Evolutionary conservation across 2,329 filamentous ascomycete genomes (phyloP).

Genomic region (Arthrobotrys musiformis): DNA sequence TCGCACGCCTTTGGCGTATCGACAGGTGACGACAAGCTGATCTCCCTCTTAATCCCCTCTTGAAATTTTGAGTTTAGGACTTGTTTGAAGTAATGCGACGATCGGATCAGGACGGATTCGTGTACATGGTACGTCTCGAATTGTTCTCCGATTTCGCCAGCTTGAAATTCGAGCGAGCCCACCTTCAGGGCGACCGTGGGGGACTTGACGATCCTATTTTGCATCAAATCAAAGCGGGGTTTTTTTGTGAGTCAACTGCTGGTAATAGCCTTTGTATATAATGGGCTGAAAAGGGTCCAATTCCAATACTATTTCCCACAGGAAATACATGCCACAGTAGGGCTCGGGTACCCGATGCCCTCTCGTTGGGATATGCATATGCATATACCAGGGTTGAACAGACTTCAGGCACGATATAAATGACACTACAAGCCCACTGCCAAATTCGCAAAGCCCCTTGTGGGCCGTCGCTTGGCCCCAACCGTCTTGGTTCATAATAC

Average conservation of each 20-base stretch:
- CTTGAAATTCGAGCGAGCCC: background rate
- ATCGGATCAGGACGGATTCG: background rate
- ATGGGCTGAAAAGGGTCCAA: no score
- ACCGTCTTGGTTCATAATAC: no score
- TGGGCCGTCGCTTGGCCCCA: no score
- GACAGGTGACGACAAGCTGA: background rate
- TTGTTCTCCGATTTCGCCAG: background rate
- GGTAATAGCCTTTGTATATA: background rate
- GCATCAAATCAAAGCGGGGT: background rate
- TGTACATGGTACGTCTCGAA: background rate
- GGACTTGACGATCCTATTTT: background rate
- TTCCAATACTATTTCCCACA: no score
- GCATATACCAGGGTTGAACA: background rate
- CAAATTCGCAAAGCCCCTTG: no score
- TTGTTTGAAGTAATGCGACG: conserved; percentile 1
- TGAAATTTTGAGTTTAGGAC: background rate
- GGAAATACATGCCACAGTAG: no score
- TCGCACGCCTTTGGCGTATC: conserved; percentile 1
- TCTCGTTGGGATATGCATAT: background rate
- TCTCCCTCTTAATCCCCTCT: background rate
- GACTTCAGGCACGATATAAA: background rate
- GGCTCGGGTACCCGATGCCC: background rate
- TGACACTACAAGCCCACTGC: no score
- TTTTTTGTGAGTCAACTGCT: background rate
- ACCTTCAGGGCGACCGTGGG: background rate